phyloP scores from a whole-genome alignment of 352 stramenopile genomes.

The Halophytophthora polymorphica region DNA sequence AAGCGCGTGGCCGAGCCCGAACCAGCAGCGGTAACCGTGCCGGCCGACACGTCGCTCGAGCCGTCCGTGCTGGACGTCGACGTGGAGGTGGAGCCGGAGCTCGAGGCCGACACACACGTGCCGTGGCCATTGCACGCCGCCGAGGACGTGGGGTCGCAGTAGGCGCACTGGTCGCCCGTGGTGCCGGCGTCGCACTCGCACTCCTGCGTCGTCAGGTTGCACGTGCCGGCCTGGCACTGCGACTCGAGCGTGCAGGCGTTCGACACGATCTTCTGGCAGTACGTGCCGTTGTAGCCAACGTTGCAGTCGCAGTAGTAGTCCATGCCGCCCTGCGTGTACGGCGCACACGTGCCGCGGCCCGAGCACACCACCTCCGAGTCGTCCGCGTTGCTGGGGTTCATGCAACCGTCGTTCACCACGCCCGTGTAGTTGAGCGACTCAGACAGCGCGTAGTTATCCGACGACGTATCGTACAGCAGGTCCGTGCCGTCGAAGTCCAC shows the following conservation, averaged over 20 bases:
- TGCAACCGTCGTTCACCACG: conserved; percentile 50
- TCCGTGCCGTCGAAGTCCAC: conserved; percentile 68
- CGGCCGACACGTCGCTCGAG: conserved; percentile 6
- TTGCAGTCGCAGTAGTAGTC: conserved; percentile 69
- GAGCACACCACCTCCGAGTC: conserved; percentile 72
- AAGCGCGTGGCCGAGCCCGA: conserved; percentile 22
- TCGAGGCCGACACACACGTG: conserved; percentile 40
- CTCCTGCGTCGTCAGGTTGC: conserved; percentile 56
- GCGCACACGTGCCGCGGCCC: conserved; percentile 63
- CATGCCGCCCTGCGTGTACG: conserved; percentile 36
- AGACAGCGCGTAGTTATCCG: conserved; percentile 50
- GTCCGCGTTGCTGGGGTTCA: conserved; percentile 56
- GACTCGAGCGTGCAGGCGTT: conserved; percentile 68
- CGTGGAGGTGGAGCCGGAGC: conserved; percentile 7
- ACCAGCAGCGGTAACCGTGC: conserved; percentile 15
- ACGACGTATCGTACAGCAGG: conserved; percentile 50
- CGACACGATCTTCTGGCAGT: conserved; percentile 69
- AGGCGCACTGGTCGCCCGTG: conserved; percentile 62
- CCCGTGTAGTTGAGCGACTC: conserved; percentile 56
- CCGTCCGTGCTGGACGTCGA: conserved; percentile 17
- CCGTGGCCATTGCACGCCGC: conserved; percentile 63
- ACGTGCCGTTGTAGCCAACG: conserved; percentile 73
- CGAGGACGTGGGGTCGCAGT: conserved; percentile 52
- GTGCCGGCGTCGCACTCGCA: conserved; percentile 65
- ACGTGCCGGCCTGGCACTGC: conserved; percentile 63